These are phyloP conservation scores for Casaregolazyma suthepensis DNA, from an alignment of 1,139 yeast species.

Conservation along the genomic window DNA sequence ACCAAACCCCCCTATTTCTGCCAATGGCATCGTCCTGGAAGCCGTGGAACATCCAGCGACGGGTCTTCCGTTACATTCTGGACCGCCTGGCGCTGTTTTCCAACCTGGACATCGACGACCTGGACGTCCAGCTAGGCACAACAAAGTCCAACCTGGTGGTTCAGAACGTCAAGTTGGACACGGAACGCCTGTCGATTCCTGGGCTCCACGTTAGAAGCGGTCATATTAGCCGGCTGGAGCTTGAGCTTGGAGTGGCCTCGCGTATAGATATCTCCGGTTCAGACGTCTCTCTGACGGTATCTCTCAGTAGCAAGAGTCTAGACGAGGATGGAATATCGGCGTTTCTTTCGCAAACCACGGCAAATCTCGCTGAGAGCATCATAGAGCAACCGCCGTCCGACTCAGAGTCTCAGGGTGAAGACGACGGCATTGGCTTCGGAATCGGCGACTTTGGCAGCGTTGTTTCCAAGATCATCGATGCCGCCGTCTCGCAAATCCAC, in stretches of 20 bases:
- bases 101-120: constrained; percentile 69
- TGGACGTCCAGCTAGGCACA: constrained; percentile 70
- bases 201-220: constrained; percentile 65
- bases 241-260: constrained; percentile 50
- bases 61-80: constrained; percentile 70
- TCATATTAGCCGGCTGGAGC: constrained; percentile 46
- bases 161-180: constrained; percentile 61
- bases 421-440: constrained; percentile 23
- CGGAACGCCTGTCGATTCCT: constrained; percentile 61
- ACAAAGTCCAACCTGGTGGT: constrained; percentile 47
- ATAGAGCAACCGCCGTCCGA: constrained; percentile 11
- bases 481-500: constrained; percentile 59
- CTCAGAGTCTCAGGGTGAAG: constrained; percentile 17
- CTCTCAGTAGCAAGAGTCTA: constrained; percentile 32
- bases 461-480: constrained; percentile 59
- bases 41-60: constrained; percentile 76
- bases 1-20: background rate
- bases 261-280: constrained; percentile 60
- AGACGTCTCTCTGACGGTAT: constrained; percentile 52
- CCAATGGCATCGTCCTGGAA: constrained; percentile 45
- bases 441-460: constrained; percentile 44
- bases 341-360: constrained; percentile 61
- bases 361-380: constrained; percentile 29
- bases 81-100: constrained; percentile 81
- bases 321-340: constrained; percentile 37